Conservation (phyloP, 2,329 filamentous ascomycete genomes). For the Penicillium aurantiogriseum region DNA sequence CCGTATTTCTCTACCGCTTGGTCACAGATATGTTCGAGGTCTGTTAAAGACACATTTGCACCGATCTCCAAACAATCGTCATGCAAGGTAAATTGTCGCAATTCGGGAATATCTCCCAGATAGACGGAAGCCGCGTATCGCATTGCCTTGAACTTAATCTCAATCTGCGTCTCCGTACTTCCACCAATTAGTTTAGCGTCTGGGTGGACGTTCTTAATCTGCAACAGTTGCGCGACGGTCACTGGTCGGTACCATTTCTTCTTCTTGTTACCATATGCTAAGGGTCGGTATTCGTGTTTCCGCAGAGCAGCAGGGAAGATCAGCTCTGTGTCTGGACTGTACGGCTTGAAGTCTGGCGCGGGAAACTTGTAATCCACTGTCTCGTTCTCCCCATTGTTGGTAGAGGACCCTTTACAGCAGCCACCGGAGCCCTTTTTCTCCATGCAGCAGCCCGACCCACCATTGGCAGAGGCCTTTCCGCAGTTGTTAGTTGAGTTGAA, state of each 20-base stretch:
- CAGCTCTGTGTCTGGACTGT: conserved; percentile 88
- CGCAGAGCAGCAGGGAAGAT: conserved; percentile 87
- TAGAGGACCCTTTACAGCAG: conserved; percentile 66
- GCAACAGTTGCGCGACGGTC: conserved; percentile 79
- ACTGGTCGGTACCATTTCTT: conserved; percentile 93
- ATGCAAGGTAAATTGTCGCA: conserved; percentile 76
- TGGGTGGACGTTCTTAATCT: conserved; percentile 84
- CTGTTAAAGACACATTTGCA: conserved; percentile 87
- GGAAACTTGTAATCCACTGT: conserved; percentile 62
- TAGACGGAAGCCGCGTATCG: conserved; percentile 87
- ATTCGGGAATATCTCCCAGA: conserved; percentile 87
- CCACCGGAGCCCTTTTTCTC: conserved; percentile 57
- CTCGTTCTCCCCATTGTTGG: conserved; percentile 36
- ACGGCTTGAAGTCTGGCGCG: conserved; percentile 87
- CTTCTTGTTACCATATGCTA: conserved; percentile 89
- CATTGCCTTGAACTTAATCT: conserved; percentile 96
- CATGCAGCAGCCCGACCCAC: conserved; percentile 71
- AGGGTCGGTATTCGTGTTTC: conserved; percentile 75
- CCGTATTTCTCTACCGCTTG: conserved; percentile 80
- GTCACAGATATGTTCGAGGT: conserved; percentile 80
- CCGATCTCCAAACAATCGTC: conserved; percentile 86
- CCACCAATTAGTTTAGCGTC: conserved; percentile 92
- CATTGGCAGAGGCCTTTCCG: conserved; percentile 56
- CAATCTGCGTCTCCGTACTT: conserved; percentile 95
- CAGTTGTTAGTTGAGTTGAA: conserved; percentile 61